Evolutionary conservation across 495 filamentous ascomycete species (phyloP).

Genomic region (Trichoderma parareesei): DNA sequence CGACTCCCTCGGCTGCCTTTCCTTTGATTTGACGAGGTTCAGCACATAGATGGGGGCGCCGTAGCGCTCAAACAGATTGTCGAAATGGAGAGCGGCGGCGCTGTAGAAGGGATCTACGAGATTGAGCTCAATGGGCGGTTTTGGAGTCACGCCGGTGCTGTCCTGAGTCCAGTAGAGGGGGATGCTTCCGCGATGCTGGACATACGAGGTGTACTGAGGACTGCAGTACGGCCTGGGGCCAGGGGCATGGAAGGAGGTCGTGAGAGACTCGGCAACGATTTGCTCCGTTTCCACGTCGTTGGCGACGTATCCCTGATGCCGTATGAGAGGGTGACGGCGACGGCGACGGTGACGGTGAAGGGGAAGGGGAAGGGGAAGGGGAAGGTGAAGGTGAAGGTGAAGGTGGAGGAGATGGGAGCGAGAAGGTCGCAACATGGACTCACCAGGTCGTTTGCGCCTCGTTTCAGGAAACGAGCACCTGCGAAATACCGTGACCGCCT

Average conservation of each 20-base stretch:
- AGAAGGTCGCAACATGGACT: neutral
- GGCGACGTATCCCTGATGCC: slow-evolving; percentile 73
- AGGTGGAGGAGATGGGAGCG: no score
- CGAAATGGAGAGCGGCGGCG: slow-evolving; percentile 93
- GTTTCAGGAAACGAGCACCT: slow-evolving; percentile 87
- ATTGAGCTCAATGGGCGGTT: slow-evolving; percentile 91
- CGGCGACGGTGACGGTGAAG: no score
- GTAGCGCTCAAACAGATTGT: slow-evolving; percentile 90
- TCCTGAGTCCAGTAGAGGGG: slow-evolving; percentile 97
- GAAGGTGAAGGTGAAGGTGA: no score
- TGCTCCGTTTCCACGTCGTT: slow-evolving; percentile 99
- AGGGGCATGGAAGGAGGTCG: slow-evolving; percentile 91
- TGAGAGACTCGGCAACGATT: slow-evolving; percentile 87
- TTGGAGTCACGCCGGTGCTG: slow-evolving; percentile 88
- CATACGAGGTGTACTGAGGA: slow-evolving; percentile 88
- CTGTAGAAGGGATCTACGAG: slow-evolving; percentile 92
- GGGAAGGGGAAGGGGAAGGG: no score
- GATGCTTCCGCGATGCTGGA: slow-evolving; percentile 95
- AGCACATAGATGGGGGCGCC: slow-evolving; percentile 84
- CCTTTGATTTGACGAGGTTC: slow-evolving; percentile 88
- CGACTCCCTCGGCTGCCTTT: slow-evolving; percentile 86
- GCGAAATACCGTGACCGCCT: slow-evolving; percentile 89
- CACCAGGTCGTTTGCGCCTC: slow-evolving; percentile 83
- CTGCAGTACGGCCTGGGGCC: slow-evolving; percentile 79
- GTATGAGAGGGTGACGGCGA: slow-evolving; percentile 14